phyloP scores from a whole-genome alignment of 768 basidiomycete species.

The Nidularia sp. region DNA sequence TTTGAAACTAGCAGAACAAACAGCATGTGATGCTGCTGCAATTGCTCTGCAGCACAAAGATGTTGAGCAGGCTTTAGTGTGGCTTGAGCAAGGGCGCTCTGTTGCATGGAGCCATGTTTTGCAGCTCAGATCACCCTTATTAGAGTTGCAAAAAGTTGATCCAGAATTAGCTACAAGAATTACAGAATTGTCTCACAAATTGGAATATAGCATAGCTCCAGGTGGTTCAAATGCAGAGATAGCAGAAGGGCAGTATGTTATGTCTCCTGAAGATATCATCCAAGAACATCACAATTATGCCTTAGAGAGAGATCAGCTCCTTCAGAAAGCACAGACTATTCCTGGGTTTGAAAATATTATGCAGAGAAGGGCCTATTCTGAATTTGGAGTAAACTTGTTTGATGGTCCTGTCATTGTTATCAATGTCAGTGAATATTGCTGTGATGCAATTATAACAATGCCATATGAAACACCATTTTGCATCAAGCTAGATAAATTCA shows the following conservation, averaged over 20 bases:
- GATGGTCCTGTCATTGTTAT: not conserved
- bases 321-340: not conserved
- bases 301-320: not conserved
- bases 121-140: not conserved
- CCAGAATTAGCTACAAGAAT: not conserved
- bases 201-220: not conserved
- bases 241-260: not conserved
- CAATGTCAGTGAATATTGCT: not conserved
- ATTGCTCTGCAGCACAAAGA: constrained; percentile 4
- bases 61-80: constrained; percentile 7
- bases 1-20: not conserved
- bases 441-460: not conserved
- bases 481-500: not conserved
- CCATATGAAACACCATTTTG: not conserved
- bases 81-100: constrained; percentile 6
- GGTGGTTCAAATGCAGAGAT: not conserved
- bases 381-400: not conserved
- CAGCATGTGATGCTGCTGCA: constrained; percentile 4
- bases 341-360: not conserved
- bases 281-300: not conserved
- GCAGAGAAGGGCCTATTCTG: not conserved
- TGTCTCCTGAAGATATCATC: not conserved
- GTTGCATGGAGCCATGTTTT: not conserved
- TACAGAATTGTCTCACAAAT: not conserved
- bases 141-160: not conserved